phyloP scores from a whole-genome alignment of 768 basidiomycete genomes.

The Clitopilus passeckerianus region DNA sequence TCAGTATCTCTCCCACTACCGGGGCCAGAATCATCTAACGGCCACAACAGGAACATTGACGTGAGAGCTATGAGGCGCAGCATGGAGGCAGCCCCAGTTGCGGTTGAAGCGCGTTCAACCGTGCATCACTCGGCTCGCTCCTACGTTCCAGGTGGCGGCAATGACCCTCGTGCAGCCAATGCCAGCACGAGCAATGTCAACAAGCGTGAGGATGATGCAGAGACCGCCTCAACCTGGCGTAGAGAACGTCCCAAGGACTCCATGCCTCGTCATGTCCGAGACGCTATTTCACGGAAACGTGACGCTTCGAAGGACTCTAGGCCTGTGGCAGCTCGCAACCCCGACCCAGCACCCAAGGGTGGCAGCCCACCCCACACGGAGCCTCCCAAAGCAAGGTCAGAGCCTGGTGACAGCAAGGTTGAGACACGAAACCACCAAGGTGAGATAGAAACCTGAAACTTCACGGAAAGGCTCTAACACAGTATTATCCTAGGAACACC shows the following conservation, averaged over 20 bases:
- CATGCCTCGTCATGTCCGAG: neutral
- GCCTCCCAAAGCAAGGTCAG: neutral
- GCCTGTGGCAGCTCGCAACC: neutral
- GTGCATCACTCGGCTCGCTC: neutral
- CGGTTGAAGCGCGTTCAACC: neutral
- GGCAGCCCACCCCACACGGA: neutral
- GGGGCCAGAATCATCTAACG: neutral
- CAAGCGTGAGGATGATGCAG: neutral
- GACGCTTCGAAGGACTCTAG: neutral
- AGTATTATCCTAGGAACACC: no score
- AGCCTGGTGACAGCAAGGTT: no score
- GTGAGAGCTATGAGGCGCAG: neutral
- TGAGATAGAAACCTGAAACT: no score
- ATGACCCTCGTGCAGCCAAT: neutral
- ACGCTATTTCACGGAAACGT: neutral
- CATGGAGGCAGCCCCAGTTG: neutral
- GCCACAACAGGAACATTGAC: neutral
- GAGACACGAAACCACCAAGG: no score
- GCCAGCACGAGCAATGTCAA: neutral
- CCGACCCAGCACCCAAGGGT: neutral
- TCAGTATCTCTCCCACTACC: neutral
- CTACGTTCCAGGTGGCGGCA: neutral
- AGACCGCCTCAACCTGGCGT: neutral
- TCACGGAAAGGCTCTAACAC: no score
- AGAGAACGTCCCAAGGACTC: neutral